Base-by-base conservation (phyloP, 1,139 yeast species). In the Zygotorulaspora mrakii region DNA sequence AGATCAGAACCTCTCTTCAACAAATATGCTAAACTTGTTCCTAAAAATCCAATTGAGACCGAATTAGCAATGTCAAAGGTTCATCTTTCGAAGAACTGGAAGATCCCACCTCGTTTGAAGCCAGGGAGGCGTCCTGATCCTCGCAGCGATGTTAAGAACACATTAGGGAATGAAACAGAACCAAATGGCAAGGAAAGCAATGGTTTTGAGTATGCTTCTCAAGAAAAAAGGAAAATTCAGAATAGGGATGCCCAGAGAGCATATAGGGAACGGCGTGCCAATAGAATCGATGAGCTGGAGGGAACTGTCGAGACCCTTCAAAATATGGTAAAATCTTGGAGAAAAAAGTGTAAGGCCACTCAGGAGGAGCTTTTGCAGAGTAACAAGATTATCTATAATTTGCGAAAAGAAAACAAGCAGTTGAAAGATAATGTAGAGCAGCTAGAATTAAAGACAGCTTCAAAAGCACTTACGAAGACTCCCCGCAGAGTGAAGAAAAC, bases 211-310 rank as follows among this genome's bases (percentile, higher is more conserved):
- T n/a, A 25, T 7, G 73, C 83, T 0, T 84, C 85, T 1, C 82
- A 83, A 1, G 74, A 81, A 31, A 84, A 85, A 57, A 69, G 96
- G 43, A 87, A 88, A 64, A 95, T 95, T 0, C 96, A 89, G 65
- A 89, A 89, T 60, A 71, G 97, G 45, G 96, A 95, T 17, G 97
- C 97, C 2, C 97, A 88, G 66, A 65, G 97, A 41, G 96, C 96
- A 0, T 89, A 88, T 31, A 50, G 69, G 35, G 68, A 64, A 36
- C 55, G 69, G 36, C 55, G 63, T 28, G 65, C 67, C 4, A 61
- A 61, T 13, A 55, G 61, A 33, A 77, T 79, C 4, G 65, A 70
- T 17, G 82, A 76, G 49, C 64, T 79, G 33, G 84, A 79, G 53
- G 72, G 64, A 7, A 69, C 65, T 65, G 95, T 47, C 87, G 86